Base-by-base conservation (phyloP, 768 basidiomycete genomes). In the Asterophora lycoperdoides region DNA sequence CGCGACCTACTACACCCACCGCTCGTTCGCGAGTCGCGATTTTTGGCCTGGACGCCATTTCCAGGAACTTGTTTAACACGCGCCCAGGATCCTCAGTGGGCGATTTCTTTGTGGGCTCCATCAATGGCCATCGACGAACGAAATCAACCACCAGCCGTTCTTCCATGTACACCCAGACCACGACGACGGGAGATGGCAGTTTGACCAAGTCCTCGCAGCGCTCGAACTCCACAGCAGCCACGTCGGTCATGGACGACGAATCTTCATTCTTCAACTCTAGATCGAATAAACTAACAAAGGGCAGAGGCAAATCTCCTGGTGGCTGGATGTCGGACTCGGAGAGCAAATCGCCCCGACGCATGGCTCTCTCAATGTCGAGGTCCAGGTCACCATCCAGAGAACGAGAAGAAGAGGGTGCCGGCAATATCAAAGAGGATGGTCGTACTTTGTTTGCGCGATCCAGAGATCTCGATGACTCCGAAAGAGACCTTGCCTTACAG, bases 41-140 rank as follows among this genome's bases (percentile, higher is more conserved):
- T 43, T 92, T 95, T 61, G 84, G 89, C 29, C 74, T 97, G 44
- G 93, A 97, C 60, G 86, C 82, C 15, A 86, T 97, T 56, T 93
- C 91, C 15, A 80, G 91, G 37, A 93, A 92, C 65, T 75, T 97
- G 23, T 94, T 96, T 68, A 82, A 78, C 57, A 63, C 79, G 5
- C 79, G 82, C 2, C 77, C 85, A 26, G 87, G 84, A 8, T 79
- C 79, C 9, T 70, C 81, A 8, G 81, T 83, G 68, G 79, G 78
- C 28, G 90, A 93, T 54, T 73, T 91, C 48, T 91, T 93, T 60
- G 78, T 83, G 26, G 82, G 81, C 4, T 83, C 85, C 0, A 79
- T 86, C 30, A 85, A 76, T 57, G 73, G 81, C 48, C 81, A 82
- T 60, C 78, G 78, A 51, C 81, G 86, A 18, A 74, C 79, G 18